phyloP scores from a whole-genome alignment of 2,329 filamentous ascomycete species.

The Cephalotrichum gorgonifer region DNA sequence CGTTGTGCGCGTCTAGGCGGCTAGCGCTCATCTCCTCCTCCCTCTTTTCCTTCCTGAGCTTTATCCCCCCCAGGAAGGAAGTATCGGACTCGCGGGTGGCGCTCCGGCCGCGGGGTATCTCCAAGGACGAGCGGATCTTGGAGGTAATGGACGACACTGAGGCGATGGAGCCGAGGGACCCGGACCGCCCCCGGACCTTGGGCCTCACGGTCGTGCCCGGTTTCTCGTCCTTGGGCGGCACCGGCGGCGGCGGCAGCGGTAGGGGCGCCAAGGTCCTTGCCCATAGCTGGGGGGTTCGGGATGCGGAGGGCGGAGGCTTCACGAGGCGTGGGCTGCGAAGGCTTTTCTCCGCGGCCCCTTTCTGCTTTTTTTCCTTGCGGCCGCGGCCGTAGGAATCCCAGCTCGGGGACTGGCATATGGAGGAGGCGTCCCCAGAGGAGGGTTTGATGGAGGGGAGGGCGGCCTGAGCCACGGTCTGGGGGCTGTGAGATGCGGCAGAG shows the following conservation, averaged over 20 bases:
- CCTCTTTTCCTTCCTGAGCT: constrained; percentile 1
- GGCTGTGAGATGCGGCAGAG: background rate
- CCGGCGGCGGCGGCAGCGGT: background rate
- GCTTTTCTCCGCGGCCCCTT: background rate
- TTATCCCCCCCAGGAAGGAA: constrained; percentile 3
- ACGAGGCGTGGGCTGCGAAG: background rate
- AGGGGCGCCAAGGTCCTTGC: background rate
- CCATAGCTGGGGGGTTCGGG: constrained; percentile 1
- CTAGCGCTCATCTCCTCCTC: background rate
- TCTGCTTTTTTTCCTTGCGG: background rate
- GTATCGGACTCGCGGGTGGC: background rate
- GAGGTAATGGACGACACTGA: constrained; percentile 1
- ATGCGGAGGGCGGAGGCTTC: constrained; percentile 4
- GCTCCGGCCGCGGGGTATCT: background rate
- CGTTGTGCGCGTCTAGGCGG: background rate
- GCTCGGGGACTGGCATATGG: background rate
- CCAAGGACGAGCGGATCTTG: constrained; percentile 1
- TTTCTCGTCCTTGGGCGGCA: background rate
- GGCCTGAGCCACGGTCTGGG: background rate
- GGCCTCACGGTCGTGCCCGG: too few species aligned
- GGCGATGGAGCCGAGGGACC: background rate
- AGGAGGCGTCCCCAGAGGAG: background rate
- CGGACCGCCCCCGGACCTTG: background rate
- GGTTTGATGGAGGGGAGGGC: background rate
- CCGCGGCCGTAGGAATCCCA: background rate